A percentile compares a stretch with the other conserved stretches of the same genome.
Conservation (phyloP, 495 filamentous ascomycete species). For the Cercophora scortea region DNA sequence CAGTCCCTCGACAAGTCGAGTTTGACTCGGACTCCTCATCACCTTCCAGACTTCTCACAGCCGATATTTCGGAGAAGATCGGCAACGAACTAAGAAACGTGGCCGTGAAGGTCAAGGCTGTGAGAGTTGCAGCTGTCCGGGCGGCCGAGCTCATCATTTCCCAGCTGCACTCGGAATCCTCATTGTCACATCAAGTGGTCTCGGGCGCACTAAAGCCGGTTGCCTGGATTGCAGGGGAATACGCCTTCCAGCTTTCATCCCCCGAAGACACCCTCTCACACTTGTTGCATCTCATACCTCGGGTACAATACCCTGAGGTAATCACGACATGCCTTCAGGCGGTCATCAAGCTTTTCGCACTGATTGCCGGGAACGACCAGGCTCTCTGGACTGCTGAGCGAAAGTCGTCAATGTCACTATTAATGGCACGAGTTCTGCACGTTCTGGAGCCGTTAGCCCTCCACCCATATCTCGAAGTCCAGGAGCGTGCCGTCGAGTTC, state of each 20-base stretch:
- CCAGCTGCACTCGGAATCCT: constrained; percentile 33
- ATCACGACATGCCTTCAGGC: constrained; percentile 80
- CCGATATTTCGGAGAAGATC: constrained; percentile 61
- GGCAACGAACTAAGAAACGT: constrained; percentile 81
- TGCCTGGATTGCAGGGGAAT: constrained; percentile 86
- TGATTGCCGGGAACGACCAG: constrained; percentile 49
- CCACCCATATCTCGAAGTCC: constrained; percentile 88
- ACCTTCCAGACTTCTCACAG: constrained; percentile 17
- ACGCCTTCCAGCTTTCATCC: constrained; percentile 55
- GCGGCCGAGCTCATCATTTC: constrained; percentile 75
- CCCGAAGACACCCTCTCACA: constrained; percentile 59
- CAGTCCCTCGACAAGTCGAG: constrained; percentile 35
- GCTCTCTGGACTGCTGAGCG: constrained; percentile 54
- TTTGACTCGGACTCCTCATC: constrained; percentile 33
- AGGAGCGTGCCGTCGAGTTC: constrained; percentile 90
- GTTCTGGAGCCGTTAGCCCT: constrained; percentile 68
- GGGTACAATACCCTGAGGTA: constrained; percentile 46
- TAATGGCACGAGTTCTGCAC: constrained; percentile 71
- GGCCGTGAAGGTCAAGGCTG: constrained; percentile 80
- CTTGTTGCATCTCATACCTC: constrained; percentile 60
- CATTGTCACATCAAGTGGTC: constrained; percentile 25
- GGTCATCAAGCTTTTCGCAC: constrained; percentile 71
- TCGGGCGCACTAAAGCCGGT: constrained; percentile 61
- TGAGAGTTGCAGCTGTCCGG: constrained; percentile 65
- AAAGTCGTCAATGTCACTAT: constrained; percentile 61